Base-by-base conservation (phyloP, 129 eudicot genomes). In the Silybum marianum region DNA sequence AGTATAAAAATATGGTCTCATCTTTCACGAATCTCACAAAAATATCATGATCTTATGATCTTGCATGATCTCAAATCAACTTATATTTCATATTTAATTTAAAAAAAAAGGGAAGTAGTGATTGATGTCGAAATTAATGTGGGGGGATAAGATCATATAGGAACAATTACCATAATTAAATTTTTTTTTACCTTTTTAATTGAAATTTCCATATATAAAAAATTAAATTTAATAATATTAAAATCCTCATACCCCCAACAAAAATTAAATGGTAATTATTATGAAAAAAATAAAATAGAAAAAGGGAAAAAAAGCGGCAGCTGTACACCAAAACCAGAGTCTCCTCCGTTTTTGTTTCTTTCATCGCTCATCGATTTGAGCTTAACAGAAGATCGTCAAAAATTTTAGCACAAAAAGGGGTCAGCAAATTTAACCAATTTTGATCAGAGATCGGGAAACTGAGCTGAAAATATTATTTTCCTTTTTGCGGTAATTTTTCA, bases 261-360 rank as follows among this genome's bases (percentile, higher is more conserved):
- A 58, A 65, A 32, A 70, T 51, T 70, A 69, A 75, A 75, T 69
- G 30, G 9, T 80, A 30, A 81, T 68, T 54, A 83, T 16, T 25
- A 58, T 32, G 40, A 44, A 6, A 10, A 40, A 76, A 63, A 68
- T 80, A 28, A 73, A 58, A 7, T 36, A 51, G 81, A 28, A 25
- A 66, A 80, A 66, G 44, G 46, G 62, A 76, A 84, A 78, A 88
- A 91, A 91, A 91, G 97, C 97, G 95, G 97, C 93, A 87, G 98
- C 90, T 85, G 84, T 86, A 91, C 91, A 90, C 90, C 92, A 85
- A 90, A 93, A 88, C 91, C 89, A 75, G 86, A 66, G 84, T 82
- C 86, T 77, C 86, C 78, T 83, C 85, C 84, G 78, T 73, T 83
- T 87, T 82, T 82, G 85, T 80, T 77, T 80, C 75, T 78, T 79